These are phyloP conservation scores for Lactifluus volemus DNA, from an alignment of 768 basidiomycete species.

Conservation along the genomic window DNA sequence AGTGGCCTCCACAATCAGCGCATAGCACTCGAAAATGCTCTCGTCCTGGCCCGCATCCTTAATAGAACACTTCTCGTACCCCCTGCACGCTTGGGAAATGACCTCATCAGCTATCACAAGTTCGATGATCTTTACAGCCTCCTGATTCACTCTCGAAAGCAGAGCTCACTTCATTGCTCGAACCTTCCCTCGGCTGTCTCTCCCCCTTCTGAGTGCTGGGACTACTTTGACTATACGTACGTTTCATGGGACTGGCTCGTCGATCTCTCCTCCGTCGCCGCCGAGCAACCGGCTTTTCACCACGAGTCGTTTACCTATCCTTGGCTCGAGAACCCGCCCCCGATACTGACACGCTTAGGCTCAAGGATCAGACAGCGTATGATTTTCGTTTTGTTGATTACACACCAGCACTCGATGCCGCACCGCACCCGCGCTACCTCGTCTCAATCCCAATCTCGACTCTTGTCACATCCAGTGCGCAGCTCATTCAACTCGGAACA, in stretches of 20 bases:
- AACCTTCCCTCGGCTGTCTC: slow-evolving; percentile 28
- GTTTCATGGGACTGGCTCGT: slow-evolving; percentile 68
- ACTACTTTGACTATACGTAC: slow-evolving; percentile 51
- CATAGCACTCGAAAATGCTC: slow-evolving; percentile 78
- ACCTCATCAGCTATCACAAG: slow-evolving; percentile 50
- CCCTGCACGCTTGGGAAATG: slow-evolving; percentile 57
- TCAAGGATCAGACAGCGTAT: slow-evolving; percentile 53
- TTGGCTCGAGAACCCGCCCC: slow-evolving; percentile 43
- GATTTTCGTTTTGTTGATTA: slow-evolving; percentile 51
- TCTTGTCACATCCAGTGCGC: slow-evolving; percentile 34
- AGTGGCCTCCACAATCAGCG: slow-evolving; percentile 84
- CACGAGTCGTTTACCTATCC: slow-evolving; percentile 41
- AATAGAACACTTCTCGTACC: slow-evolving; percentile 75
- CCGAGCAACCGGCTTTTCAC: slow-evolving; percentile 36
- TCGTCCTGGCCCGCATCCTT: slow-evolving; percentile 58
- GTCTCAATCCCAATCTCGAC: slow-evolving; percentile 36
- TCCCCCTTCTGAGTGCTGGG: slow-evolving; percentile 45
- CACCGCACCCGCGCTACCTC: slow-evolving; percentile 29
- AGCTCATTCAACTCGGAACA: slow-evolving; percentile 61
- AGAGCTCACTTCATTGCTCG: slow-evolving; percentile 45
- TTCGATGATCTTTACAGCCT: slow-evolving; percentile 41
- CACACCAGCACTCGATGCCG: slow-evolving; percentile 14
- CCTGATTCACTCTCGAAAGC: slow-evolving; percentile 35
- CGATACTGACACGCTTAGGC: slow-evolving; percentile 32
- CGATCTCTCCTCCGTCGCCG: slow-evolving; percentile 36